Base-by-base conservation (phyloP, 2,329 filamentous ascomycete species). In the Cladosporium sp. region DNA sequence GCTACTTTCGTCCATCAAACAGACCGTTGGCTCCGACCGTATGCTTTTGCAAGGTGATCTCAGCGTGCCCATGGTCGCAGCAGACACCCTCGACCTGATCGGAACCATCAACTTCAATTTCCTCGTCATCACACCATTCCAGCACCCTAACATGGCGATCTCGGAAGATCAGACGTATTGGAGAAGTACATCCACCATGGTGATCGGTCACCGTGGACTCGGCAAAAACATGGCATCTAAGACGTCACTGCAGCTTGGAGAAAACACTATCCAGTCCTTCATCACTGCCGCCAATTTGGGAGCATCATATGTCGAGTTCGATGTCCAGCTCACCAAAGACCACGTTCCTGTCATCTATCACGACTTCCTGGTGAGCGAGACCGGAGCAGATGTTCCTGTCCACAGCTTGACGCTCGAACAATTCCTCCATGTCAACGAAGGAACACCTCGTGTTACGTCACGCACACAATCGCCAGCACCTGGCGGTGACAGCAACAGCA, bases 271-370 rank as follows among this genome's bases (percentile, higher is more conserved):
- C 29, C 91, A 88, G 71, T 98, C 95, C 0, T 99, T 99, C 79
- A 97, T 98, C 74, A 92, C 94, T 2, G 95, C 95, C 2, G 93
- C 94, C 52, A 98, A 97, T 71, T 80, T 99, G 61, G 95, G 95
- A 10, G 95, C 87, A 14, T 86, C 85, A 11, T 89, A 89, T 71
- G 87, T 90, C 40, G 88, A 90, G 72, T 87, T 87, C 73, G 95
- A 99, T 76, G 95, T 99, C 0, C 95, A 99, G 76, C 83, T 99
- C 46, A 99, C 95, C n/a, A 99, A 99, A 75, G 95, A 99, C 75
- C 93, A 96, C 73, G 93, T 99, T 1, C 95, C 95, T 0, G 94
- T 99, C 69, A 97, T 99, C 73, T 99, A 99, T 76, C 95, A 99
- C 76, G 95, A 99, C 78, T 99, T 99, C 74, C 84, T 98, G 16